These are phyloP conservation scores for Stephanodiscus triporus DNA, from an alignment of 108 stramenopile genomes.

Conservation along the genomic window DNA sequence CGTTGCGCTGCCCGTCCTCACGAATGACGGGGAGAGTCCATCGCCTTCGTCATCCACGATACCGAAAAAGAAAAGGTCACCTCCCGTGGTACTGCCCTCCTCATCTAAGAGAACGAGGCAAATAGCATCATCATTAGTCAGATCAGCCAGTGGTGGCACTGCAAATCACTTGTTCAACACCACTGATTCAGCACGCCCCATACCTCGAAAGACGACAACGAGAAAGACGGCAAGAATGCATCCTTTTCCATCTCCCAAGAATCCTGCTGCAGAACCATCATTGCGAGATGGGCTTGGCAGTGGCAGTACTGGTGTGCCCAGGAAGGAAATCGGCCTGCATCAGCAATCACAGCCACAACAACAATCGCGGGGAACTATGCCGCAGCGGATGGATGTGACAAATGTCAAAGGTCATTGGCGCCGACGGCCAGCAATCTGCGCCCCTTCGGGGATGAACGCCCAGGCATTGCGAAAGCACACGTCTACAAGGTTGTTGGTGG, in stretches of 20 bases:
- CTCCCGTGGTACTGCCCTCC: too few relatives aligned
- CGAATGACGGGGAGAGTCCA: too few relatives aligned
- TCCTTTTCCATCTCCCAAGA: neutral
- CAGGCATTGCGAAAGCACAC: neutral
- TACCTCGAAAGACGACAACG: neutral
- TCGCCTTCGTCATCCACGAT: too few relatives aligned
- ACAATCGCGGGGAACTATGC: neutral
- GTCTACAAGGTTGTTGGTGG: neutral
- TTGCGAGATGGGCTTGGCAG: too few relatives aligned
- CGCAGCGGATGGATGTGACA: neutral
- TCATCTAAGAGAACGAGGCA: neutral
- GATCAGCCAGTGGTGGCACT: neutral
- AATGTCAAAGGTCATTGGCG: neutral
- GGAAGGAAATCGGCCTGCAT: neutral
- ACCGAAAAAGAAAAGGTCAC: too few relatives aligned
- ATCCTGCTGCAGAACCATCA: too few relatives aligned
- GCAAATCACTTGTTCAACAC: constrained; percentile 5
- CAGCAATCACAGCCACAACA: neutral
- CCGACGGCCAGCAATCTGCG: neutral
- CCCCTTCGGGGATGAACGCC: neutral
- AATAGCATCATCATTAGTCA: too few relatives aligned
- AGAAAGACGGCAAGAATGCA: neutral
- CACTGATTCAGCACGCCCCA: constrained; percentile 3
- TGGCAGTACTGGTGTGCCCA: neutral
- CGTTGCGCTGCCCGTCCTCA: too few relatives aligned